phyloP scores from a whole-genome alignment of 2,329 filamentous ascomycete genomes.

The Cladophialophora carrionii region DNA sequence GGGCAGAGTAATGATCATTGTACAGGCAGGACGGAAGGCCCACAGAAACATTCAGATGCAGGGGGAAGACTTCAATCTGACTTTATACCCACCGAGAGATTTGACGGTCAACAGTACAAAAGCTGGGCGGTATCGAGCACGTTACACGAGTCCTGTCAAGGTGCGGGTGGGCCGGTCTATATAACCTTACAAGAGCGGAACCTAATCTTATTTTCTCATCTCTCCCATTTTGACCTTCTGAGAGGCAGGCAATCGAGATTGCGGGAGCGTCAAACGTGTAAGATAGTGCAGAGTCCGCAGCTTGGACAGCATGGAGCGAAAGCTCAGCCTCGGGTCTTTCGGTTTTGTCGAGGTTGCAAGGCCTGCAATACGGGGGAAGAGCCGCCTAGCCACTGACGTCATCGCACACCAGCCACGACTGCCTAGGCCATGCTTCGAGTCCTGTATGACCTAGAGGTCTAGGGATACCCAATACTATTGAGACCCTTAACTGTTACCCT shows the following conservation, averaged over 20 bases:
- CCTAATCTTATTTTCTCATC: not conserved
- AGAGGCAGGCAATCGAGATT: not conserved
- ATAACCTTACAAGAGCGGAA: not conserved
- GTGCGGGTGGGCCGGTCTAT: not conserved
- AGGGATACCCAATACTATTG: too few species aligned
- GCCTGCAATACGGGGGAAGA: not conserved
- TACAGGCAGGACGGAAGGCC: not conserved
- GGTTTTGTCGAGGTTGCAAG: not conserved
- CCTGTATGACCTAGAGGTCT: too few species aligned
- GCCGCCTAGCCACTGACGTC: not conserved
- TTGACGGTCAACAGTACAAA: constrained; percentile 19
- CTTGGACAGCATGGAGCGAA: not conserved
- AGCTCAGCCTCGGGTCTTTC: not conserved
- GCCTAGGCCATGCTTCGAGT: too few species aligned
- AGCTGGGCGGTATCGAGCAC: not conserved
- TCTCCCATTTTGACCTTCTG: not conserved
- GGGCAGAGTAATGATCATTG: not conserved
- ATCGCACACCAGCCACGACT: not conserved
- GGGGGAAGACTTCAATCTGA: constrained; percentile 1
- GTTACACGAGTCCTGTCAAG: not conserved
- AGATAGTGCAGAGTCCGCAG: not conserved
- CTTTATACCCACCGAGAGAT: constrained; percentile 1
- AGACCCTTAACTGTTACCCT: too few species aligned
- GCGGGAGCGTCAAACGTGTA: not conserved
- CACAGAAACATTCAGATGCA: constrained; percentile 8